Base-by-base conservation (phyloP, 352 stramenopile species). In the Phytophthora colocasiae region DNA sequence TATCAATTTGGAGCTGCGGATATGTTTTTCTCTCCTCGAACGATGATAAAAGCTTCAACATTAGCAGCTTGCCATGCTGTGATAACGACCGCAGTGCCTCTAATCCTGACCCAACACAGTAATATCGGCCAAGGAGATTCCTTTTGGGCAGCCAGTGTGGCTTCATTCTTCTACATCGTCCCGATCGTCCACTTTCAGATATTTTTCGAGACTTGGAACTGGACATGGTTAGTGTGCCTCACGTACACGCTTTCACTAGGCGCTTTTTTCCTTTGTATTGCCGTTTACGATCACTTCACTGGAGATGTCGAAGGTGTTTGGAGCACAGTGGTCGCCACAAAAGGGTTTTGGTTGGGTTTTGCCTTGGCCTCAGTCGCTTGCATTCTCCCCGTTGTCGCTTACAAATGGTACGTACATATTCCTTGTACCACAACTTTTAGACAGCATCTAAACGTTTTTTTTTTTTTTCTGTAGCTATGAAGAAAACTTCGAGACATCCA, bases 111-210 rank as follows among this genome's bases (percentile, higher is more conserved):
- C 31, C 73, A 93, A 39, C 54, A 72, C 46, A 70, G 69, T 26
- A 69, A 65, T 19, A 39, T 72, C 29, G 81, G 84, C 12, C 71
- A 91, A 56, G 81, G 85, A 6, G 59, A 53, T 19, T 57, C 92
- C 63, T 73, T 98, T n/a, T 95, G 94, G 73, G 82, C 81, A 45
- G 85, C 95, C 46, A 97, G 96, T 52, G 93, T 96, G 9, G 89
- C 92, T 5, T 94, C 94, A 9, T 99, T 98, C 80, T 96, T 94
- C 53, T 94, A 90, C 64, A 87, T 99, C 27, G 84, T 99, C 11
- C 84, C 95, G 1, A 78, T 98, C n/a, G 87, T 98, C 22, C 97
- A 97, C 51, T 81, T 97, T 61, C 83, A 93, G 70, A 90, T 95
- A 19, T 92, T 76, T 50, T 75, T 79, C 31, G 81, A 95, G 63